These are phyloP conservation scores for Trichosporon ovoides DNA, from an alignment of 1,284 basidiomycete species.

Conservation along the genomic window DNA sequence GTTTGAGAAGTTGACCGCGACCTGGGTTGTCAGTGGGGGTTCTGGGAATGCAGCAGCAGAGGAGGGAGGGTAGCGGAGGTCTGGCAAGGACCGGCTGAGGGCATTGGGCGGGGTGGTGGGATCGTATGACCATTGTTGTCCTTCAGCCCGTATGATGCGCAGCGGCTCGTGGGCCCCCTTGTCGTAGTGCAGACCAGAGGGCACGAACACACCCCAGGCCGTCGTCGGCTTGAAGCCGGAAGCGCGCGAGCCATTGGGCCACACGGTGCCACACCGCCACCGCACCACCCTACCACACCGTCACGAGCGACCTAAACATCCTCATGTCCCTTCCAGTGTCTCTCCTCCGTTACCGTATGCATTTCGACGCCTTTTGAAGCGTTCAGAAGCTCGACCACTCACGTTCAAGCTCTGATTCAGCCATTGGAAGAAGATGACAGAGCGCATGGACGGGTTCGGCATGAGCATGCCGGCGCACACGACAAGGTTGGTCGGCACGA, in stretches of 20 bases:
- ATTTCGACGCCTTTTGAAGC: background rate
- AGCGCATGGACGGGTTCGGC: slow-evolving; percentile 47
- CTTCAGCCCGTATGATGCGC: no score
- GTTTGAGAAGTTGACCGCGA: slow-evolving; percentile 48
- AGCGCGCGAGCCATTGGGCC: no score
- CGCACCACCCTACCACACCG: background rate
- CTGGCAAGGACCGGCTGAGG: no score
- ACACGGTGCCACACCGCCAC: background rate
- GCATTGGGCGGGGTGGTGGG: no score
- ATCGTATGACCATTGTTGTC: no score
- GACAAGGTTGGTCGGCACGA: slow-evolving; percentile 55
- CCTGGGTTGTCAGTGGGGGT: slow-evolving; percentile 8
- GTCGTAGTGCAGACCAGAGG: no score
- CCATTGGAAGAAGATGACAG: slow-evolving; percentile 55
- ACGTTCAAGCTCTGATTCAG: slow-evolving; percentile 54
- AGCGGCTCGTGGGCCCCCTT: no score
- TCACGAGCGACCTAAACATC: background rate
- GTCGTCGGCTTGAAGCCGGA: no score
- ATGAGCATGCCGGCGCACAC: slow-evolving; percentile 49
- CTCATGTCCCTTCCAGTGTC: background rate
- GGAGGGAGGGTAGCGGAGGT: no score
- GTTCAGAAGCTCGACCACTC: background rate
- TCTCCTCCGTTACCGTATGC: background rate
- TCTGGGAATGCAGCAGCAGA: no score
- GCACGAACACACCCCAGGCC: no score